Base-by-base conservation (phyloP, 495 filamentous ascomycete species). In the Tuber melanosporum region DNA sequence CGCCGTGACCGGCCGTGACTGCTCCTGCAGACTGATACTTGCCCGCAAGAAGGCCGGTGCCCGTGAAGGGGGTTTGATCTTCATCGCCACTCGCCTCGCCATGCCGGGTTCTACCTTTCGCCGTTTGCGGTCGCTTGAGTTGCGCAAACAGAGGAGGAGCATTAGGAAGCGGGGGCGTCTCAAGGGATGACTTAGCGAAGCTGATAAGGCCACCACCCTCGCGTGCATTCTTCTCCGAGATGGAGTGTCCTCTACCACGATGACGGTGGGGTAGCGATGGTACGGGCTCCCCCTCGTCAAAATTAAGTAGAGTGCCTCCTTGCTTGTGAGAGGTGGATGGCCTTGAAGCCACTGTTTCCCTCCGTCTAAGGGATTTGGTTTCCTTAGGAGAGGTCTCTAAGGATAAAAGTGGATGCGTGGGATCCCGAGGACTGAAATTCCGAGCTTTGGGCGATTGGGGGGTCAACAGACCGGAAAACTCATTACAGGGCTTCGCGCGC, bases 301-400 rank as follows among this genome's bases (percentile, higher is more conserved):
- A 82, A 42, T 43, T 80, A 19, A 82, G 77, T 20, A 82, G 80
- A 17, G 81, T 82, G 5, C 80, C 80, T 3, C 74, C 70, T 74
- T 76, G 78, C 46, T 78, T 80, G 17, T 80, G 73, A 14, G 52
- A 77, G 41, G 78, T 80, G 3, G 78, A 80, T 39, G 78, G 78
- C 32, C 78, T 80, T 32, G 78, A 76, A 42, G 71, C 78, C n/a
- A 80, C 78, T 69, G 78, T 80, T 62, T 79, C 78, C 15, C 77
- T 74, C 9, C 78, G 74, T 20, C 76, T 74, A 45, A 80, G 62
- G 14, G 73, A 49, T 43, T 73, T 74, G 0, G 42, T n/a, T 46
- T 76, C 79, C 36, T 73, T 74, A 12, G 74, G 75, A 44, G 78
- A 74, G 26, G 71, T 49, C 62, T 81, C 75, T 62, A 80, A 78